A percentile compares a stretch with the other conserved stretches of the same genome.
Evolutionary conservation across 1,139 yeast species (phyloP).

Genomic region (Zygosaccharomyces sapae): DNA sequence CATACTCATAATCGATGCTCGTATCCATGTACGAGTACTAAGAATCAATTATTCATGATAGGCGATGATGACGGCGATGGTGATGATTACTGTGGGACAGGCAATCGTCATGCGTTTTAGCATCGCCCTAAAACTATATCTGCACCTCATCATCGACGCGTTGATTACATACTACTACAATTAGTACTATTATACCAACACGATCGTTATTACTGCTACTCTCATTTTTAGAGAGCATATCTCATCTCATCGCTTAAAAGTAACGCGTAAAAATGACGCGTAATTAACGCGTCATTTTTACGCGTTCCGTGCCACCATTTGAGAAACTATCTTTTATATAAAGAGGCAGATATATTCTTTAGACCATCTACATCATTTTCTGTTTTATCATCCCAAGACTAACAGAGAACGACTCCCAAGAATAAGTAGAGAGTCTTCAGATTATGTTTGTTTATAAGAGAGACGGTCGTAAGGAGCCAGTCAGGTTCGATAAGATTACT

Average conservation of each 20-base stretch:
- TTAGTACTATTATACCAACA: neutral
- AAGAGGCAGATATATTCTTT: neutral
- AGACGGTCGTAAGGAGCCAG: slow-evolving; percentile 84
- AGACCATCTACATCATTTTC: neutral
- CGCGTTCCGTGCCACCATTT: slow-evolving; percentile 11
- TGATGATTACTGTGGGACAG: neutral
- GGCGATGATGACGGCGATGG: too few species aligned
- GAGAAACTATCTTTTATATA: slow-evolving; percentile 1
- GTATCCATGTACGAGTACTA: too few species aligned
- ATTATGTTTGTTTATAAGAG: slow-evolving; percentile 52
- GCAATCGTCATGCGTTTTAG: neutral
- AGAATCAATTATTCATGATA: neutral
- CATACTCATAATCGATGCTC: too few species aligned
- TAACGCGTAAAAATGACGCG: slow-evolving; percentile 1
- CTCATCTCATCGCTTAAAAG: slow-evolving; percentile 6
- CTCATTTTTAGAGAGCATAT: neutral
- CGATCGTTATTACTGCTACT: neutral
- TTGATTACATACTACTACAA: slow-evolving; percentile 2
- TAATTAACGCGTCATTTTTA: slow-evolving; percentile 5
- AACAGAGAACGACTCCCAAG: neutral
- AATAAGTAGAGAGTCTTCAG: neutral
- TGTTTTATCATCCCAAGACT: neutral
- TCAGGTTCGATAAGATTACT: slow-evolving; percentile 72
- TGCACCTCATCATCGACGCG: slow-evolving; percentile 1
- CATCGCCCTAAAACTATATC: neutral